Conservation (phyloP, 768 basidiomycete species). For the Amanita subjunquillea region DNA sequence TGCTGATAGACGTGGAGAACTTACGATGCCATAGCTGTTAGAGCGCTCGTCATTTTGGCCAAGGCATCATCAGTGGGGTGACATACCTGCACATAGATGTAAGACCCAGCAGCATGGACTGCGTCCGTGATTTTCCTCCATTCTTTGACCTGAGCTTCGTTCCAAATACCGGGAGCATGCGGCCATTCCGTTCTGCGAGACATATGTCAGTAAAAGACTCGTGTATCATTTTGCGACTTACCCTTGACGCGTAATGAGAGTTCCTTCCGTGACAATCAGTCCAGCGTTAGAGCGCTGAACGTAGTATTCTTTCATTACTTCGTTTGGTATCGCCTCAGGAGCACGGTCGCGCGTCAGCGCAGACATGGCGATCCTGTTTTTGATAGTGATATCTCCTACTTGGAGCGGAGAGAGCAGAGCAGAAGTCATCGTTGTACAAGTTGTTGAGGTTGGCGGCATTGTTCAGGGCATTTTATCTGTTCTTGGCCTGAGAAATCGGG, state of each 20-base stretch:
- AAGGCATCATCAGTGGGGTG: neutral
- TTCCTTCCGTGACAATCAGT: slow-evolving; percentile 29
- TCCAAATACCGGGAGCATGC: slow-evolving; percentile 38
- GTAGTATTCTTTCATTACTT: slow-evolving; percentile 30
- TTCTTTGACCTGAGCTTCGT: slow-evolving; percentile 26
- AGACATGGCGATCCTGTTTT: slow-evolving; percentile 29
- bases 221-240: slow-evolving; percentile 8
- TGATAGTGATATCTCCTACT: slow-evolving; percentile 24
- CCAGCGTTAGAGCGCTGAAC: slow-evolving; percentile 30
- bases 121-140: slow-evolving; percentile 38
- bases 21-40: slow-evolving; percentile 28
- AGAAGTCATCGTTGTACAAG: neutral
- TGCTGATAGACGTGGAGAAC: neutral
- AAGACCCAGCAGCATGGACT: slow-evolving; percentile 33
- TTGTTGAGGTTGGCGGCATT: no score
- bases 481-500: no score
- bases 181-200: slow-evolving; percentile 30
- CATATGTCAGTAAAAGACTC: neutral
- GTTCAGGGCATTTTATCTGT: no score
- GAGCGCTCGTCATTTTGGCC: neutral
- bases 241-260: slow-evolving; percentile 32
- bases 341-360: slow-evolving; percentile 32
- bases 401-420: slow-evolving; percentile 21
- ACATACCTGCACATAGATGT: slow-evolving; percentile 33
- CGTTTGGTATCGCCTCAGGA: slow-evolving; percentile 24